These are phyloP conservation scores for Diaporthe australafricana DNA, from an alignment of 2,329 filamentous ascomycete species.

Conservation along the genomic window DNA sequence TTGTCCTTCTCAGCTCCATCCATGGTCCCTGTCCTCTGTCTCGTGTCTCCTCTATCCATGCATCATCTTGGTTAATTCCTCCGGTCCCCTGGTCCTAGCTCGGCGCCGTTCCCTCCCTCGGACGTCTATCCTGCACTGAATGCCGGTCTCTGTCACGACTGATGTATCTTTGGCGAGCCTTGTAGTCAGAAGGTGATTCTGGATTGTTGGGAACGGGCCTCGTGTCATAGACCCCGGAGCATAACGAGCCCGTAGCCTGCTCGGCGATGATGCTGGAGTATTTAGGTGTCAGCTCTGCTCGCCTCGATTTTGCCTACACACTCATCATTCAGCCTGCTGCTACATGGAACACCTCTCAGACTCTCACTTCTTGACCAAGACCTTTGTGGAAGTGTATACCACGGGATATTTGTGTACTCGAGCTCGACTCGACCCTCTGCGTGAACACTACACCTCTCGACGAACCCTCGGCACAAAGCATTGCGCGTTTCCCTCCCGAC, in stretches of 20 bases:
- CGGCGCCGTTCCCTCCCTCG: slow-evolving; percentile 24
- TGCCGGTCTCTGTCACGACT: not conserved
- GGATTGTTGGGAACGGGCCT: not conserved
- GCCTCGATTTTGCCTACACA: not conserved
- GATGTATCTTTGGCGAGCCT: not conserved
- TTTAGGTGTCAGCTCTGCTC: slow-evolving; percentile 1
- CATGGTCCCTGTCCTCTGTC: slow-evolving; percentile 24
- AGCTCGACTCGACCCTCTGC: slow-evolving; percentile 6
- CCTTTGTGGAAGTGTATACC: not conserved
- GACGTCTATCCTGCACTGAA: slow-evolving; percentile 1
- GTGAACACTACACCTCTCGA: not conserved
- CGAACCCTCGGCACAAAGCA: not conserved
- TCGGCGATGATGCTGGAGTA: slow-evolving; percentile 15
- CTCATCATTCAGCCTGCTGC: not conserved
- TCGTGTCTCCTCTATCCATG: slow-evolving; percentile 25
- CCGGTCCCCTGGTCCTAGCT: slow-evolving; percentile 34
- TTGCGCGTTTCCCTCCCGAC: not conserved
- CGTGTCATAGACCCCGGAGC: not conserved
- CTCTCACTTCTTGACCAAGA: not conserved
- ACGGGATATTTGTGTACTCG: not conserved
- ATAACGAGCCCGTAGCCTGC: not conserved
- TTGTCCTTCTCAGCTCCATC: not conserved
- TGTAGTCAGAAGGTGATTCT: not conserved
- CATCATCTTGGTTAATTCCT: slow-evolving; percentile 29
- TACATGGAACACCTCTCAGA: not conserved